A percentile compares a stretch with the other conserved stretches of the same genome.
These are phyloP conservation scores for Salvia sclarea DNA, from an alignment of 305 asterid genomes.

Conservation along the genomic window DNA sequence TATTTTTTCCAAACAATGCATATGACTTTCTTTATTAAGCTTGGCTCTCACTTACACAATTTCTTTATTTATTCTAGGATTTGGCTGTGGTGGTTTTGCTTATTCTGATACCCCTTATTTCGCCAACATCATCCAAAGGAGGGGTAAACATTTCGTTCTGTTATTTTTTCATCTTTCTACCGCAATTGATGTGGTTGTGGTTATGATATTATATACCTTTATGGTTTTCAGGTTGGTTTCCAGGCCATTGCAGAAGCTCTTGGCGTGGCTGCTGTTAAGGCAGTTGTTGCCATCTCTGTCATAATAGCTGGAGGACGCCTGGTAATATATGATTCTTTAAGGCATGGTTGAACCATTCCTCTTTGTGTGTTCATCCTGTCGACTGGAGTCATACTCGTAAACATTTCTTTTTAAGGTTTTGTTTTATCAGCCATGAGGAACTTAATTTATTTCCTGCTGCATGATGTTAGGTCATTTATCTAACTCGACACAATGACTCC, in stretches of 20 bases:
- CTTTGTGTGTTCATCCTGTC: neutral
- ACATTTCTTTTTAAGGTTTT: neutral
- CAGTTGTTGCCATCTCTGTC: conserved; percentile 93
- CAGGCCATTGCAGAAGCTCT: conserved; percentile 99
- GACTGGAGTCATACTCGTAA: neutral
- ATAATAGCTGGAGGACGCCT: conserved; percentile 98
- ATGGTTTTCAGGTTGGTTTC: conserved; percentile 73
- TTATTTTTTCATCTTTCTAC: neutral
- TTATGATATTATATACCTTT: conserved; percentile 14
- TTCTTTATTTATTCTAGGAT: conserved; percentile 58
- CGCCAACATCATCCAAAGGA: conserved; percentile 98
- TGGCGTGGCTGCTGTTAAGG: conserved; percentile 99
- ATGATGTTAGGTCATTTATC: conserved; percentile 22
- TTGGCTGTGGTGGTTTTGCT: conserved; percentile 99
- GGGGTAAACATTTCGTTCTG: conserved; percentile 62
- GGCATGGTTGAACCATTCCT: neutral
- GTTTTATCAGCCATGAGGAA: neutral
- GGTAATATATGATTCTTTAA: conserved; percentile 45
- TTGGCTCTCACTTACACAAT: conserved; percentile 26
- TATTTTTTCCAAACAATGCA: neutral
- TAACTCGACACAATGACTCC: conserved; percentile 13
- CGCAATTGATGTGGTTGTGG: conserved; percentile 24
- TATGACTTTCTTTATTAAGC: neutral
- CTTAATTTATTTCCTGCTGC: conserved; percentile 23
- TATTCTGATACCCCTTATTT: conserved; percentile 90